A percentile compares a stretch with the other conserved stretches of the same genome.
These are phyloP conservation scores for Punctularia strigosozonata DNA, from an alignment of 768 basidiomycete species.

Conservation along the genomic window DNA sequence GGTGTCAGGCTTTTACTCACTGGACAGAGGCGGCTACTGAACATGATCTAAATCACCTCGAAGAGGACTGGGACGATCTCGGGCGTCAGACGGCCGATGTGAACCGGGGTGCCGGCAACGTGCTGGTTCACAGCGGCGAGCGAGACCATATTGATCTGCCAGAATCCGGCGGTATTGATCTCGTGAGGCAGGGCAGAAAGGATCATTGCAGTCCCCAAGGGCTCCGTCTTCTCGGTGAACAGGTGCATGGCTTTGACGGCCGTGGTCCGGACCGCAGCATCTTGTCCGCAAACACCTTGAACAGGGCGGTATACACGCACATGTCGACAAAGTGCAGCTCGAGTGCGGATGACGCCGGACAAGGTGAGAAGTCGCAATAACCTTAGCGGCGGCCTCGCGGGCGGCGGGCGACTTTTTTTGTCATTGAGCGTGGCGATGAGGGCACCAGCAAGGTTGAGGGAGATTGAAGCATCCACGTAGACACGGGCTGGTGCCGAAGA, in stretches of 20 bases:
- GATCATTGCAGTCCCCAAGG: slow-evolving; percentile 75
- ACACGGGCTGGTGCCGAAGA: slow-evolving; percentile 74
- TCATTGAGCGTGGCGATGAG: slow-evolving; percentile 77
- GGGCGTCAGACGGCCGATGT: slow-evolving; percentile 83
- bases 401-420: slow-evolving; percentile 91
- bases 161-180: slow-evolving; percentile 93
- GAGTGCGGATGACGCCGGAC: slow-evolving; percentile 67
- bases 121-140: slow-evolving; percentile 79
- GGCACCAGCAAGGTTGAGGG: slow-evolving; percentile 60
- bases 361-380: slow-evolving; percentile 54
- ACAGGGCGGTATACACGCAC: slow-evolving; percentile 74
- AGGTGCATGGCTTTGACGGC: slow-evolving; percentile 74
- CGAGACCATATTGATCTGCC: slow-evolving; percentile 91
- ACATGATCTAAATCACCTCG: slow-evolving; percentile 97
- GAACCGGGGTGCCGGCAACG: slow-evolving; percentile 68
- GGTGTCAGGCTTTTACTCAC: too few species aligned
- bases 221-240: slow-evolving; percentile 70
- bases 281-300: slow-evolving; percentile 94
- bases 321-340: slow-evolving; percentile 84
- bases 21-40: too few species aligned
- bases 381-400: slow-evolving; percentile 78
- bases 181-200: slow-evolving; percentile 85
- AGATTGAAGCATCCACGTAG: slow-evolving; percentile 82
- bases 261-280: slow-evolving; percentile 74
- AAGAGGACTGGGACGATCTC: slow-evolving; percentile 91